phyloP scores from a whole-genome alignment of 805 yeast species.

The Nakazawaea pomicola region DNA sequence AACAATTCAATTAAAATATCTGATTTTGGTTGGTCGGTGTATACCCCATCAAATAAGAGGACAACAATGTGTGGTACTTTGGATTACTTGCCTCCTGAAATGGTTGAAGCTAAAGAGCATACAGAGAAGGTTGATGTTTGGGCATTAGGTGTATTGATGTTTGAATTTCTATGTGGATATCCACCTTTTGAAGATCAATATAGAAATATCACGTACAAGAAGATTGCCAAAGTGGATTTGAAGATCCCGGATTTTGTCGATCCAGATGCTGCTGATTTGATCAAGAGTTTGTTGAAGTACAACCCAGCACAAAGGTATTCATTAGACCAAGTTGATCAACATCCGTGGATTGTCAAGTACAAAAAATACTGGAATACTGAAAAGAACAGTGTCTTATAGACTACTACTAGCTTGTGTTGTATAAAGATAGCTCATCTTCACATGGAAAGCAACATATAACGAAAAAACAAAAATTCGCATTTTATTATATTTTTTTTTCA shows the following conservation, averaged over 20 bases:
- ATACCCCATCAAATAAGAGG: slow-evolving; percentile 51
- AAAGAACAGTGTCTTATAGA: slow-evolving; percentile 2
- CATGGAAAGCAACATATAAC: not conserved
- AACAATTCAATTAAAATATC: slow-evolving; percentile 78
- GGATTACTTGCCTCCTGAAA: slow-evolving; percentile 93
- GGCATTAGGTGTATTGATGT: slow-evolving; percentile 86
- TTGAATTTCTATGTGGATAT: slow-evolving; percentile 79
- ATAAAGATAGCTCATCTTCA: not conserved
- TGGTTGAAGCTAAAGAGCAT: slow-evolving; percentile 80
- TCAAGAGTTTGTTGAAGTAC: slow-evolving; percentile 55
- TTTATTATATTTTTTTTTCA: no score
- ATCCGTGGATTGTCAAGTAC: slow-evolving; percentile 80
- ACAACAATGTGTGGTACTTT: slow-evolving; percentile 91
- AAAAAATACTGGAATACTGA: slow-evolving; percentile 50
- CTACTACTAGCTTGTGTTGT: no score
- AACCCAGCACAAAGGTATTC: slow-evolving; percentile 64
- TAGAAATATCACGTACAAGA: slow-evolving; percentile 70
- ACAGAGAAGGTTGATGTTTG: slow-evolving; percentile 80
- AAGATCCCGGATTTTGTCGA: slow-evolving; percentile 67
- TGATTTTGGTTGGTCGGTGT: slow-evolving; percentile 96
- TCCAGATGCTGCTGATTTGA: slow-evolving; percentile 72
- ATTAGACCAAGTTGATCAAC: slow-evolving; percentile 57
- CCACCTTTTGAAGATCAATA: slow-evolving; percentile 91
- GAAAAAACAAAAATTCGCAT: not conserved
- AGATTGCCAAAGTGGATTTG: slow-evolving; percentile 76